Percentiles rank a stretch among this genome's conserved stretches.
phyloP scores from a whole-genome alignment of 257 asterid species.

The Przewalskia tangutica region DNA sequence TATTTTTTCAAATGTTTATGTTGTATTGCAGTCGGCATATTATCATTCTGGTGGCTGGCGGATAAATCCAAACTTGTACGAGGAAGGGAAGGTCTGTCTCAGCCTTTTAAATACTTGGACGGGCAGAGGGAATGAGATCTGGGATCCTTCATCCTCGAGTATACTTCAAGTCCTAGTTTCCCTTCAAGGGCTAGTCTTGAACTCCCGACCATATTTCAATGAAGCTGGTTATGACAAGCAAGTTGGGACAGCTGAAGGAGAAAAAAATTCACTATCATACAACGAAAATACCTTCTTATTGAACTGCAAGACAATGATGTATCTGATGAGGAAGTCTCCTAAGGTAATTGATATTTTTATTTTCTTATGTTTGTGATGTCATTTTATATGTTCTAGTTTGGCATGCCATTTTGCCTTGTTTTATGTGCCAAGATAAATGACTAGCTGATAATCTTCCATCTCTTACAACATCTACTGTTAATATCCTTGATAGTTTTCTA shows the following conservation, averaged over 20 bases:
- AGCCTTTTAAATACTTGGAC: conserved; percentile 99
- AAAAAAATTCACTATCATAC: conserved; percentile 88
- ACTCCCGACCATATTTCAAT: conserved; percentile 86
- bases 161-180: conserved; percentile 97
- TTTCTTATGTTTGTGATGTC: neutral
- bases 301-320: conserved; percentile 97
- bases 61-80: conserved; percentile 92
- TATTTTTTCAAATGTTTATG: conserved; percentile 3
- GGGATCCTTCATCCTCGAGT: conserved; percentile 96
- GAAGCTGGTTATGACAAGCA: conserved; percentile 99
- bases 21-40: conserved; percentile 62
- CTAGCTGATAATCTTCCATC: neutral
- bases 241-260: conserved; percentile 98
- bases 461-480: neutral
- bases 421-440: neutral
- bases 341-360: conserved; percentile 46
- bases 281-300: conserved; percentile 88
- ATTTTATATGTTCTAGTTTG: neutral
- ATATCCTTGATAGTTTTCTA: neutral
- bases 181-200: conserved; percentile 92
- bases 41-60: conserved; percentile 99
- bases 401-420: neutral
- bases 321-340: conserved; percentile 78
- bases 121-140: conserved; percentile 94
- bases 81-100: conserved; percentile 99